Base-by-base conservation (phyloP, 1,284 basidiomycete species). In the Cutaneotrichosporon cavernicola region DNA sequence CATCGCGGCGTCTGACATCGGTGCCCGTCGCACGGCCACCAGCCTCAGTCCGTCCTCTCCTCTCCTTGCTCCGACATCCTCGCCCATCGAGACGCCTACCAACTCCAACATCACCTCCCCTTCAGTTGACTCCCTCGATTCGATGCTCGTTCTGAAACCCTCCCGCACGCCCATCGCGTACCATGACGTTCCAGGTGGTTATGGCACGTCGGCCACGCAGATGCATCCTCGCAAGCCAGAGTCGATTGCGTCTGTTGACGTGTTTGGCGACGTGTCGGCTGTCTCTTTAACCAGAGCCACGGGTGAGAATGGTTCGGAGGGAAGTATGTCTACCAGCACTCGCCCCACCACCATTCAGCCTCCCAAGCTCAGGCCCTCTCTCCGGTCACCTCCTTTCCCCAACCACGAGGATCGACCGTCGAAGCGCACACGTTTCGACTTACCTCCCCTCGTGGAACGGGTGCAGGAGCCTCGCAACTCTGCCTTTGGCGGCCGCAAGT, bases 351-450 rank as follows among this genome's bases (percentile, higher is more conserved):
- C 40, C 1, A 18, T 43, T 13, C 36, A 36, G 36, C 9, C 36
- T 13, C 13, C 36, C 11, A 43, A 43, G 14, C 43, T 18, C 43
- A 46, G n/a, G 43, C 43, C 43, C 43, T 46, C 18, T 18, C 5
- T 46, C 4, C 16, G 43, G 43, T 46, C 43, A 18, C 43, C 43
- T n/a, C 43, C 43, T n/a, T 2, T 46, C 18, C 43, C 18, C 18
- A 18, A 46, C 18, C 16, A 46, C 30, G 51, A 34, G 51, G 55
- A 65, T 62, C 62, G 34, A n/a, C 73, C 70, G 66, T 71, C 76
- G 70, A 73, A 71, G 70, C 68, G 73, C 6, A 34, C 21, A 4
- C 58, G 58, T 6, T 59, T 73, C 65, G 38, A 56, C 18, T 11
- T 43, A 43, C 36, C 38, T 9, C 51, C 16, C 16, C 4, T 14